These are phyloP conservation scores for Hypocrella siamensis DNA, from an alignment of 2,329 filamentous ascomycete genomes.

Conservation along the genomic window DNA sequence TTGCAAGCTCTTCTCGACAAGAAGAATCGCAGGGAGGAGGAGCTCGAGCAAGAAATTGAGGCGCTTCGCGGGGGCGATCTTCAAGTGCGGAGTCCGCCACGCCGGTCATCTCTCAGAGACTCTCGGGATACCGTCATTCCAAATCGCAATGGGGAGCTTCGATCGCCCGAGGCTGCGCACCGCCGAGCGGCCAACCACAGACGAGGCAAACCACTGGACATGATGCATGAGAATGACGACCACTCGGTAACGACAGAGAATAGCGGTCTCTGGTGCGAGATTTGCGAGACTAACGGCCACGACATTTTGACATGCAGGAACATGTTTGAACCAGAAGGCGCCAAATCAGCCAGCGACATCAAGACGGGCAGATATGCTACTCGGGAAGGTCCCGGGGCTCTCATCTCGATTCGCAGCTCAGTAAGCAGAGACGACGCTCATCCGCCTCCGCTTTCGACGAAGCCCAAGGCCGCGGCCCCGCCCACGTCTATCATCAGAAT, in stretches of 20 bases:
- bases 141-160: slow-evolving; percentile 31
- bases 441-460: slow-evolving; percentile 37
- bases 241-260: slow-evolving; percentile 58
- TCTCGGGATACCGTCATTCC: slow-evolving; percentile 50
- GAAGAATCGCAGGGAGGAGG: slow-evolving; percentile 62
- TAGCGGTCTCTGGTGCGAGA: slow-evolving; percentile 78
- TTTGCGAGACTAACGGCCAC: slow-evolving; percentile 82
- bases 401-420: slow-evolving; percentile 24
- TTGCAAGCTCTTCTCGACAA: slow-evolving; percentile 57
- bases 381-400: slow-evolving; percentile 21
- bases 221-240: slow-evolving; percentile 55
- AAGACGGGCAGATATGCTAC: slow-evolving; percentile 18
- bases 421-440: slow-evolving; percentile 25
- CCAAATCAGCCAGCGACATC: slow-evolving; percentile 15
- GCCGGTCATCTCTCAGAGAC: slow-evolving; percentile 46
- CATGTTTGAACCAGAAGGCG: slow-evolving; percentile 50
- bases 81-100: slow-evolving; percentile 14
- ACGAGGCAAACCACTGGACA: slow-evolving; percentile 38
- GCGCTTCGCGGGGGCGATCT: slow-evolving; percentile 33
- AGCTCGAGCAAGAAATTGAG: slow-evolving; percentile 72
- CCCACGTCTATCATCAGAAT: slow-evolving; percentile 27
- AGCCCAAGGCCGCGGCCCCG: slow-evolving; percentile 24
- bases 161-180: slow-evolving; percentile 29
- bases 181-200: slow-evolving; percentile 20
- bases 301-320: slow-evolving; percentile 90